These are phyloP conservation scores for Yamadazyma sp. DNA, from an alignment of 805 yeast species.

Conservation along the genomic window DNA sequence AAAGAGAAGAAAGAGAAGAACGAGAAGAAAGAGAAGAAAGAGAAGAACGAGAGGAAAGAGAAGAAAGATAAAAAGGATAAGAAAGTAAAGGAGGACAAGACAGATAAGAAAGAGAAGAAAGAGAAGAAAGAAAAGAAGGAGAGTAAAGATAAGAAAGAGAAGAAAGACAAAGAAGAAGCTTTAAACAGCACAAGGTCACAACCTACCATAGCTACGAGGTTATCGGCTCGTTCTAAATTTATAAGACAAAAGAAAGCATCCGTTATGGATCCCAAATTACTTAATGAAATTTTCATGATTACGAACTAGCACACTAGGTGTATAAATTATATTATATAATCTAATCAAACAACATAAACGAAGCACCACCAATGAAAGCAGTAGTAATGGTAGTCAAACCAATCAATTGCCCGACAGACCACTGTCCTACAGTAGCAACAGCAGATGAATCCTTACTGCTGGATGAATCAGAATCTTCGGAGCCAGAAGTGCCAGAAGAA, in stretches of 20 bases:
- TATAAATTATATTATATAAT: constrained; percentile 4
- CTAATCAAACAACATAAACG: constrained; percentile 28
- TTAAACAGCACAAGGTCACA: constrained; percentile 7
- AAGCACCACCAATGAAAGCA: constrained; percentile 46
- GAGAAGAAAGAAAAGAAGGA: constrained; percentile 12
- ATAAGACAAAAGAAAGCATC: constrained; percentile 90
- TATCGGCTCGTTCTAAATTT: constrained; percentile 78
- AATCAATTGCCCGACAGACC: constrained; percentile 31
- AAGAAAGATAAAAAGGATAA: constrained; percentile 13
- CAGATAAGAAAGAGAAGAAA: constrained; percentile 5
- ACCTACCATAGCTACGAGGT: constrained; percentile 31
- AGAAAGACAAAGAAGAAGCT: not conserved
- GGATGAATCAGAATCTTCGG: constrained; percentile 18
- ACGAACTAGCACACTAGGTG: constrained; percentile 34
- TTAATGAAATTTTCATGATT: constrained; percentile 92
- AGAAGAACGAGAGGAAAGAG: constrained; percentile 8
- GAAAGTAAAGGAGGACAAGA: constrained; percentile 15
- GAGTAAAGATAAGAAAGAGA: not conserved
- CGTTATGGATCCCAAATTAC: constrained; percentile 81
- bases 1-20: constrained; percentile 2
- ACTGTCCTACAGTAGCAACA: constrained; percentile 21
- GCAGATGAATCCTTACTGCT: constrained; percentile 21
- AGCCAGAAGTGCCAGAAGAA: constrained; percentile 19
- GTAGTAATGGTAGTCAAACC: constrained; percentile 36
- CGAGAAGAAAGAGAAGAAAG: constrained; percentile 4